Conservation (phyloP, 2,329 filamentous ascomycete species). For the Pseudocercospora ulei region DNA sequence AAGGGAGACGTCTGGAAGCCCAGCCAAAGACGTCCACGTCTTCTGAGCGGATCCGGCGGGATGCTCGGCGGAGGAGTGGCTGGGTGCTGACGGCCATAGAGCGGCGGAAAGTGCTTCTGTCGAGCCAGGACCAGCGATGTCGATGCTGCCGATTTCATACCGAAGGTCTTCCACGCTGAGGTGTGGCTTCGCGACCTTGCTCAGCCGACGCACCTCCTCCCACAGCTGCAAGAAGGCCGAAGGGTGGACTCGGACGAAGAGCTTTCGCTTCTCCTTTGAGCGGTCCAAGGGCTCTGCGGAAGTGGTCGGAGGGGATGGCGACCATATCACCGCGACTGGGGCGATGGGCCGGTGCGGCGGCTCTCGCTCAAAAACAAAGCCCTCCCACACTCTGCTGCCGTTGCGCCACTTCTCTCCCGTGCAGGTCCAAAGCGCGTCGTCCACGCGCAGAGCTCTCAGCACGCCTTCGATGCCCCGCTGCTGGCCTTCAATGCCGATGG, state of each 20-base stretch:
- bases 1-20: constrained; percentile 57
- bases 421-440: constrained; percentile 48
- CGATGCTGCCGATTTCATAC: constrained; percentile 63
- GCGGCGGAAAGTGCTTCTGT: constrained; percentile 66
- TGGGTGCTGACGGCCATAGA: constrained; percentile 44
- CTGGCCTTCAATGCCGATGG: constrained; percentile 64
- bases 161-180: constrained; percentile 59
- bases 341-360: constrained; percentile 52
- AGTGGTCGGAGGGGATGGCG: constrained; percentile 38
- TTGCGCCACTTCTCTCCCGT: constrained; percentile 62
- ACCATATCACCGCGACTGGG: constrained; percentile 68
- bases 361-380: constrained; percentile 51
- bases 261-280: constrained; percentile 41
- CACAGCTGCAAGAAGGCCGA: constrained; percentile 65
- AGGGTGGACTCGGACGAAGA: constrained; percentile 72
- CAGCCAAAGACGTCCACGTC: constrained; percentile 45
- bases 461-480: constrained; percentile 55
- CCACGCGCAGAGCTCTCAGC: constrained; percentile 55
- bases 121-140: constrained; percentile 62
- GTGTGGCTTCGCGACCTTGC: constrained; percentile 52
- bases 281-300: constrained; percentile 24
- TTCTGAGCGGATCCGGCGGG: constrained; percentile 38
- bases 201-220: constrained; percentile 50
- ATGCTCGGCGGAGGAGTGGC: constrained; percentile 24
- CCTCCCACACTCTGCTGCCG: constrained; percentile 50